Percentiles rank a stretch among this genome's conserved stretches.
Conservation (phyloP, 768 basidiomycete species). For the Artomyces pyxidatus region DNA sequence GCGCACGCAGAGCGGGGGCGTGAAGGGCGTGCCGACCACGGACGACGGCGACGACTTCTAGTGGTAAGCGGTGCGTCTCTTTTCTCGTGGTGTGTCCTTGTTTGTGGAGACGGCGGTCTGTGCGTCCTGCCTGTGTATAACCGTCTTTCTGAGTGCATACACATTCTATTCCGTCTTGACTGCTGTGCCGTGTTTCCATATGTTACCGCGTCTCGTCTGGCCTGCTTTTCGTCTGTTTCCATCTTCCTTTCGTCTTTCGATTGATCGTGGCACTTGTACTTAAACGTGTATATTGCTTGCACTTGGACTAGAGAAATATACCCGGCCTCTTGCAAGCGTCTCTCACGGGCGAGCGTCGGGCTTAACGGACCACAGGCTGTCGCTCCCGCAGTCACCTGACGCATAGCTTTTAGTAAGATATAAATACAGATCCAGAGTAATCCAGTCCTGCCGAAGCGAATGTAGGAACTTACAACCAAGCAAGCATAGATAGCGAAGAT, state of each 20-base stretch:
- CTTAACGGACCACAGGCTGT: no score
- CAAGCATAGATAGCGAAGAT: no score
- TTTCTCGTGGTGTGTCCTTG: background rate
- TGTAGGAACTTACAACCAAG: no score
- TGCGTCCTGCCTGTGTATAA: background rate
- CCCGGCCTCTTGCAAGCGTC: no score
- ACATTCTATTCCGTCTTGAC: background rate
- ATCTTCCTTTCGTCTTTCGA: background rate
- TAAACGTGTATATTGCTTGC: background rate
- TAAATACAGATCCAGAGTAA: no score
- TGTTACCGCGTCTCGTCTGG: background rate
- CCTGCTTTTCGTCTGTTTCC: background rate
- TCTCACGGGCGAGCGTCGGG: no score
- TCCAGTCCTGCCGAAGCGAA: no score
- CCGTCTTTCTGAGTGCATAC: background rate
- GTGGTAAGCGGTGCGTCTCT: background rate
- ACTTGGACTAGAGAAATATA: background rate
- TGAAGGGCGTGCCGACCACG: slow-evolving; percentile 58
- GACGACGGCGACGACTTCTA: slow-evolving; percentile 26
- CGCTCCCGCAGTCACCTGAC: no score
- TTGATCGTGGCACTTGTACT: background rate
- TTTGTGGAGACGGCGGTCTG: no score
- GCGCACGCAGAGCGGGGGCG: slow-evolving; percentile 80
- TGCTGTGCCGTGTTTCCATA: background rate
- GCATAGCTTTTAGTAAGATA: no score